Conservation (phyloP, 306 rosid species). For the Elaeagnus macrophylla region DNA sequence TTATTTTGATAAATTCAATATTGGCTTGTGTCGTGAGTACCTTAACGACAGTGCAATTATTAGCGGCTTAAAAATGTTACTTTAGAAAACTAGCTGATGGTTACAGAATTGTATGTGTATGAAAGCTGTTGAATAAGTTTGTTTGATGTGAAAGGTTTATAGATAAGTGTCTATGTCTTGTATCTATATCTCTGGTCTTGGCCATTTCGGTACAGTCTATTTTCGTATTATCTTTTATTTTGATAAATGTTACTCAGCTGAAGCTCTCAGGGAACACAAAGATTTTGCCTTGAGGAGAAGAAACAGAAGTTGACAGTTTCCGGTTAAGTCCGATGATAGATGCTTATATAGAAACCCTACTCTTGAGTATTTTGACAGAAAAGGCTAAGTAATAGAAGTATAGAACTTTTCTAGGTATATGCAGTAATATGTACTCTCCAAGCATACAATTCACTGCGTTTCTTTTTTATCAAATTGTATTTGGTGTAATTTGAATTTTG, state of each 20-base stretch:
- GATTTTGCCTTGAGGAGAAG: background rate
- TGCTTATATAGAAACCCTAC: background rate
- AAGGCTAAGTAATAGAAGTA: background rate
- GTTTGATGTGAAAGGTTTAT: background rate
- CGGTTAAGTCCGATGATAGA: background rate
- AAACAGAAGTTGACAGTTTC: background rate
- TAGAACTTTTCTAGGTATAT: background rate
- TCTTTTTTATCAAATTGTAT: background rate
- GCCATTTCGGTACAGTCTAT: too few relatives aligned
- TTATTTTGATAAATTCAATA: background rate
- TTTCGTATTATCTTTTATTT: background rate
- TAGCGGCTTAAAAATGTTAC: background rate
- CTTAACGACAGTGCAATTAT: background rate
- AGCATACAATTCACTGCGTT: background rate
- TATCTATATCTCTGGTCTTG: too few relatives aligned
- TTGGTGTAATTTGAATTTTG: background rate
- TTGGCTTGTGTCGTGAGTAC: background rate
- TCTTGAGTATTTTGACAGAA: background rate
- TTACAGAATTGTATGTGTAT: background rate
- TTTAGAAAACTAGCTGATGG: background rate
- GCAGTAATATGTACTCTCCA: background rate
- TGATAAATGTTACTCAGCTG: background rate
- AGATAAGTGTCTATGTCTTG: background rate
- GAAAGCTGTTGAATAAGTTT: background rate
- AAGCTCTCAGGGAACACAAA: background rate